Base-by-base conservation (phyloP, 1,284 basidiomycete species). In the Heliocybe sulcata region DNA sequence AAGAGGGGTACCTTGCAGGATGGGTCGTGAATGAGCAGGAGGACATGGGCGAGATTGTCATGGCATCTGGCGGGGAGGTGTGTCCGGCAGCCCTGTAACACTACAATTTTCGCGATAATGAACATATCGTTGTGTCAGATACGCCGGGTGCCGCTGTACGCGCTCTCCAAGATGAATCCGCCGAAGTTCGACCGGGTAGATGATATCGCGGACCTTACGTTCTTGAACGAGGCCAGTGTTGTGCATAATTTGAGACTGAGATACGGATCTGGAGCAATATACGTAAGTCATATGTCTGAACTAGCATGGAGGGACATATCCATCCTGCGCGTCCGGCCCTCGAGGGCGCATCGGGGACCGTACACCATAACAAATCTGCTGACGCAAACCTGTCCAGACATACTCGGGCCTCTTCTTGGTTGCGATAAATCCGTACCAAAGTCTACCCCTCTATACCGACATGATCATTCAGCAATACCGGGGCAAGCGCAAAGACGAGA, bases 181-280 rank as follows among this genome's bases (percentile, higher is more conserved):
- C 96, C 96, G 47, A 97, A 98, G 73, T 99, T 99, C 69, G 95
- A 99, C 72, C 85, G 93, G 50, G 95, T 94, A 2, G 94, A 96
- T 62, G 97, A 99, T 72, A 99, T 99, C 64, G 97, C 97, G 48
- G 95, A 99, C 72, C 78, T 99, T 59, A 99, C 97, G 1, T 98
- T 95, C 72, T 77, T 99, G 58, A 99, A 99, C 69, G 97, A 99
- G 78, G 95, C 97, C 10, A 95, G 93, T 63, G 97, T 99, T 27
- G 95, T 99, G 23, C 94, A 99, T 69, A 98, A 99, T 72, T 81
- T 99, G 31, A 82, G 94, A 58, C 75, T 94, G 62, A 81, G 97
- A 67, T 99, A 96, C 71, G 90, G 90, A 54, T 90, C 91, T 51
- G 92, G 92, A 27, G 87, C 90, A 56, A 98, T 99, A 63, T 99